Evolutionary conservation across 2,329 filamentous ascomycete species (phyloP).

Genomic region (Rachicladosporium sp.): DNA sequence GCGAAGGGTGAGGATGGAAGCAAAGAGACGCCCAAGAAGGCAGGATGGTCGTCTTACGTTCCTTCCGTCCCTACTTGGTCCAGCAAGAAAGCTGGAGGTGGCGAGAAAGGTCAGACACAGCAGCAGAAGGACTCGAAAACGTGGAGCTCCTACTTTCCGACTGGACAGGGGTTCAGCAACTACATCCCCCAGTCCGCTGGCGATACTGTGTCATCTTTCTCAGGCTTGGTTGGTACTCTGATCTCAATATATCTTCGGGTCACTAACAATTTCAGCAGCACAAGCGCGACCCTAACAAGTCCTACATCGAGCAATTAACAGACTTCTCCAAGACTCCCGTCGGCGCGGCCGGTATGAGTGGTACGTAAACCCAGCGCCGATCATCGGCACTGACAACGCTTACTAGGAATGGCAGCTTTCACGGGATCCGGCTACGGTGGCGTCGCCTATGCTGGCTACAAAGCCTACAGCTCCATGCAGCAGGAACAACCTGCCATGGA

Average conservation of each 20-base stretch:
- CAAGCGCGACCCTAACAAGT: slow-evolving; percentile 35
- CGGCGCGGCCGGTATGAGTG: slow-evolving; percentile 30
- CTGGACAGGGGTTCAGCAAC: slow-evolving; percentile 35
- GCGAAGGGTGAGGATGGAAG: slow-evolving; percentile 6
- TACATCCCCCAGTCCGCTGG: slow-evolving; percentile 34
- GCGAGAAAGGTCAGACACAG: slow-evolving; percentile 18
- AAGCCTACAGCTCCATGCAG: slow-evolving; percentile 29
- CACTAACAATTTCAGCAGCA: slow-evolving; percentile 17
- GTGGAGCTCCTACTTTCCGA: slow-evolving; percentile 36
- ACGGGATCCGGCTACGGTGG: slow-evolving; percentile 36
- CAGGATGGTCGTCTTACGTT: slow-evolving; percentile 21
- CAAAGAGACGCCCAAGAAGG: slow-evolving; percentile 14
- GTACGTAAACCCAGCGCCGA: slow-evolving; percentile 6
- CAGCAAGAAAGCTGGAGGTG: slow-evolving; percentile 10
- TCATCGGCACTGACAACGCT: slow-evolving; percentile 14
- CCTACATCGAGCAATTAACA: slow-evolving; percentile 37
- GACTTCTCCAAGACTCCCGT: slow-evolving; percentile 40
- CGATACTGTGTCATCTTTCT: slow-evolving; percentile 31
- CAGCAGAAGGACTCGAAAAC: slow-evolving; percentile 26
- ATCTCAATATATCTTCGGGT: too few species aligned
- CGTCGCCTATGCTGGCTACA: slow-evolving; percentile 37
- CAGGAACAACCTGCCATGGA: slow-evolving; percentile 30
- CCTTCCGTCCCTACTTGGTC: slow-evolving; percentile 10
- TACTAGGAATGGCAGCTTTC: slow-evolving; percentile 25
- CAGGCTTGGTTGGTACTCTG: slow-evolving; percentile 21